Percentiles rank a stretch among this genome's conserved stretches.
Conservation (phyloP, 495 filamentous ascomycete species). For the Neurospora sp. region DNA sequence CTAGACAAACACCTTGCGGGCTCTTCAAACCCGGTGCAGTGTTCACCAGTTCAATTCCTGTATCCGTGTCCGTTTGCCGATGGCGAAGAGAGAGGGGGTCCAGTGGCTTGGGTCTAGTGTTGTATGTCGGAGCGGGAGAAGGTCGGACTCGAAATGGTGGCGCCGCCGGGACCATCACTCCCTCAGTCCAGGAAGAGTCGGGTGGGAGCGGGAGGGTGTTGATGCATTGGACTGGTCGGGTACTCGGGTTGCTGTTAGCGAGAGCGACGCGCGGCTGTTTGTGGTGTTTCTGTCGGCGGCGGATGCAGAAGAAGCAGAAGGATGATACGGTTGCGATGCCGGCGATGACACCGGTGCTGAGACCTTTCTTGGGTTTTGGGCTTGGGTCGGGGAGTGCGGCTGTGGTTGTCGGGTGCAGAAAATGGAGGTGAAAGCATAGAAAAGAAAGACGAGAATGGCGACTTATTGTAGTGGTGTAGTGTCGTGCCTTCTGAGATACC, state of each 20-base stretch:
- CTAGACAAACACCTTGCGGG: constrained; percentile 71
- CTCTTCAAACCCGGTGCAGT: constrained; percentile 11
- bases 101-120: neutral
- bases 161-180: neutral
- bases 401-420: too few relatives aligned
- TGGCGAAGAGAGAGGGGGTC: neutral
- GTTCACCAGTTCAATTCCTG: too few relatives aligned
- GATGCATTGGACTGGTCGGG: neutral
- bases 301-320: too few relatives aligned
- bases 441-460: too few relatives aligned
- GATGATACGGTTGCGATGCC: neutral
- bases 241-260: neutral
- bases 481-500: too few relatives aligned
- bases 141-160: neutral
- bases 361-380: neutral
- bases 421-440: too few relatives aligned
- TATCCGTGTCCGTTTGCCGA: too few relatives aligned
- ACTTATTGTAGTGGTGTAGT: too few relatives aligned
- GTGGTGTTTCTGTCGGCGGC: neutral
- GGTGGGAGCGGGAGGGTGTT: neutral
- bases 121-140: neutral
- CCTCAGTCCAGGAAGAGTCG: neutral
- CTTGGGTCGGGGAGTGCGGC: neutral
- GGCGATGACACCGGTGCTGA: neutral
- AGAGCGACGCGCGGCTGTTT: neutral